Base-by-base conservation (phyloP, 352 stramenopile genomes). In the Phytophthora fragariae region DNA sequence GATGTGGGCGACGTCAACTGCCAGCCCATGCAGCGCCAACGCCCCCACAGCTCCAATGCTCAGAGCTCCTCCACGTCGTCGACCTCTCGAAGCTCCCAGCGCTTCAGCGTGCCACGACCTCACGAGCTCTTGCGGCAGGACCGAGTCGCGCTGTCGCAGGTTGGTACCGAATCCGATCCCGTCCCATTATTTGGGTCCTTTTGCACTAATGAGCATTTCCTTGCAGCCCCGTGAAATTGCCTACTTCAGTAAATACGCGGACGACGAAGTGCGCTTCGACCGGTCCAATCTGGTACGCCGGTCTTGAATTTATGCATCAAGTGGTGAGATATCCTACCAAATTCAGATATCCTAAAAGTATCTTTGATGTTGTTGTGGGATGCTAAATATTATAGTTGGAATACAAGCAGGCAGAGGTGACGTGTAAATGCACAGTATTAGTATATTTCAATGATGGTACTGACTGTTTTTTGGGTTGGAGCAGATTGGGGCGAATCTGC, bases 151-250 rank as follows among this genome's bases (percentile, higher is more conserved):
- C 27, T 79, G 33, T 66, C 72, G 11, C 55, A 80, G 60, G 65
- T 76, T 47, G 46, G 29, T 2, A n/a, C 35, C 47, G 5, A 29
- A 2, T 50, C 17, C 44, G 17, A 24, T 29, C 27, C 47, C 47
- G 10, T 12, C 17, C 12, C 47, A 29, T 17, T 29, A 29, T 54
- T 31, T 7, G 27, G 0, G 3, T 29, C 60, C 27, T 52, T 14
- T 11, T 46, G 37, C 39, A 21, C 37, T 57, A 14, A 29, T 19
- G 24, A 54, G 10, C 0, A 37, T 64, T 12, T 5, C 29, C 29
- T 2, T 71, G 31, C 41, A 94, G 87, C 85, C 85, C 1, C 69
- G 68, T 24, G 85, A 94, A 64, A 81, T 94, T 19, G 84, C 83
- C 10, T 79, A 84, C 54, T 94, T 89, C 50, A 94, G 88, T 68